Percentiles rank a stretch among this genome's conserved stretches.
These are phyloP conservation scores for Lablab purpureus DNA, from an alignment of 306 rosid genomes.

Conservation along the genomic window DNA sequence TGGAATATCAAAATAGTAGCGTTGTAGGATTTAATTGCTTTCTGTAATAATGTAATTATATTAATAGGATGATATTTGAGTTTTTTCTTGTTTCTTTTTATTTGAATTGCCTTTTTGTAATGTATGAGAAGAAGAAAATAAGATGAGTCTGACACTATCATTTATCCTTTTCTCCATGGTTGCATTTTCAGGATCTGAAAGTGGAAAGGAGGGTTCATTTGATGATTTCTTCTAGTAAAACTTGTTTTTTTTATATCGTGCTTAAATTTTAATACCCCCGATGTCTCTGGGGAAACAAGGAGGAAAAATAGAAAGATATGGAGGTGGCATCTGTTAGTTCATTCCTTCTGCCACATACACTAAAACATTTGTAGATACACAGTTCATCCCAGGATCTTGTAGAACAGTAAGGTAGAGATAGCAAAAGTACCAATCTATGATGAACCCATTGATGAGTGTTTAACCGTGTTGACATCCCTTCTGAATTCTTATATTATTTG, in stretches of 20 bases:
- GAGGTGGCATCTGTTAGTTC: slow-evolving; percentile 42
- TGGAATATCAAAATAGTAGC: slow-evolving; percentile 11
- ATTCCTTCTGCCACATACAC: slow-evolving; percentile 39
- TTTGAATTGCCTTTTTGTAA: slow-evolving; percentile 32
- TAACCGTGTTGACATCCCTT: slow-evolving; percentile 38
- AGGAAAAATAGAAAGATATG: slow-evolving; percentile 31
- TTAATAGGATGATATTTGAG: slow-evolving; percentile 32
- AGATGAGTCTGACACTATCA: slow-evolving; percentile 30
- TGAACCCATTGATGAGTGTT: slow-evolving; percentile 43
- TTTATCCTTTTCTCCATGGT: slow-evolving; percentile 40
- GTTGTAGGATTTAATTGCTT: slow-evolving; percentile 27
- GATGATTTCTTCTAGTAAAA: slow-evolving; percentile 84
- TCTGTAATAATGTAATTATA: neutral
- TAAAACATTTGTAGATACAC: slow-evolving; percentile 51
- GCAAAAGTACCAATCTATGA: slow-evolving; percentile 40
- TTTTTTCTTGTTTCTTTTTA: neutral
- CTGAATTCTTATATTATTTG: slow-evolving; percentile 29
- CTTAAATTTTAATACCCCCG: slow-evolving; percentile 46
- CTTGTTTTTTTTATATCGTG: slow-evolving; percentile 52
- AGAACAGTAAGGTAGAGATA: slow-evolving; percentile 55
- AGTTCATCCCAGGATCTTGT: slow-evolving; percentile 48
- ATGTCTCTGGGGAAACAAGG: slow-evolving; percentile 35
- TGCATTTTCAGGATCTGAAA: slow-evolving; percentile 78
- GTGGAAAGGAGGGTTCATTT: slow-evolving; percentile 77
- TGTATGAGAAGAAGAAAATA: slow-evolving; percentile 21